Base-by-base conservation (phyloP, 192 early-diverging fungal species). In the Coemansia sp. region DNA sequence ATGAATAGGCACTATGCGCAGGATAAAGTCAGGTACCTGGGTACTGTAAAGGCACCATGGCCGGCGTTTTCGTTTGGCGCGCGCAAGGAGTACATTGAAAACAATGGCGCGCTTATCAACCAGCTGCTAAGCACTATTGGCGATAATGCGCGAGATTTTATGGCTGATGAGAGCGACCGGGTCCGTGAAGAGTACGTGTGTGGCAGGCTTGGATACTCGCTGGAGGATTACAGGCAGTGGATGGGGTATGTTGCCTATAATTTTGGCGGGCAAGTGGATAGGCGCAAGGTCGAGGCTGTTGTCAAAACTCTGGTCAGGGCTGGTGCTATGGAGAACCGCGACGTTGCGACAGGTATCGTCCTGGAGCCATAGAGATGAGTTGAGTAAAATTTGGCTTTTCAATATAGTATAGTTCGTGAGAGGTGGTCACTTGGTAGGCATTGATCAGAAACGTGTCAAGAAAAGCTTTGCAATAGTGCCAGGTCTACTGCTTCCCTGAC, bases 11-110 rank as follows among this genome's bases (percentile, higher is more conserved):
- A 93, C 66, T 91, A 94, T 57, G 88, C 87, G 23, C 76, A 78
- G 11, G 82, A 86, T 13, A 84, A 88, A 65, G 84, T 95, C 42
- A 82, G 85, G 33, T 86, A 86, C 48, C 84, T 93, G 43, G 89
- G 89, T 38, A 85, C 87, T 7, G 91, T 95, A 48, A 86, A 87
- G 3, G 93, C 94, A n/a, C 91, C 91, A 9, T 95, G 94, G 93
- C 91, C 94, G 24, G 91, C 93, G 6, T 95, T 95, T 72, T 84
- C 89, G 71, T 85, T 93, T 64, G 94, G 66, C 2, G 79, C 92
- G 10, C 40, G 36, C 10, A 60, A 40, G 35, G 51, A 60, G 63
- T 77, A 65, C 48, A 58, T 77, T 4, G 26, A 42, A 2, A 56
- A 10, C 14, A 69, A 75, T 51, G 14, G 43, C 1, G 39, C 34